A percentile compares a stretch with the other conserved stretches of the same genome.
phyloP scores from a whole-genome alignment of 208 protist species.

The Trypanosoma mega region DNA sequence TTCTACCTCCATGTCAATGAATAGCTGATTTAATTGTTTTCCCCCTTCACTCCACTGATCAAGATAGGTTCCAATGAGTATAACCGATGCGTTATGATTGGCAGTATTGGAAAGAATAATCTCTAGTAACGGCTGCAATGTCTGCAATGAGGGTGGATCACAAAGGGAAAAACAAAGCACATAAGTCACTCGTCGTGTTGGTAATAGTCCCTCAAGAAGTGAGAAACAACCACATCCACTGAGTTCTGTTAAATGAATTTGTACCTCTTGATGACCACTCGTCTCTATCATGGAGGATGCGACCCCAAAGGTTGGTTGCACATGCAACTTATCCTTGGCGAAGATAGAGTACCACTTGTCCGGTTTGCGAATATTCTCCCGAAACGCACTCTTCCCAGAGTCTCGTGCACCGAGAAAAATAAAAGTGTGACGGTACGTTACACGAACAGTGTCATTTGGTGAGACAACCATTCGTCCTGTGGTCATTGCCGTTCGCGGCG shows the following conservation, averaged over 20 bases:
- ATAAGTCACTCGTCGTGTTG: constrained; percentile 66
- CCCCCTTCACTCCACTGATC: constrained; percentile 3
- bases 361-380: constrained; percentile 51
- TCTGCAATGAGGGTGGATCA: constrained; percentile 32
- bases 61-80: constrained; percentile 47
- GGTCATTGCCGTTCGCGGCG: constrained; percentile 4
- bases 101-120: constrained; percentile 66
- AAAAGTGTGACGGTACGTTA: constrained; percentile 70
- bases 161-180: constrained; percentile 73
- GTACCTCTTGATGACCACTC: constrained; percentile 18
- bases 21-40: constrained; percentile 23
- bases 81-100: constrained; percentile 21
- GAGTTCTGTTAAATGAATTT: constrained; percentile 63
- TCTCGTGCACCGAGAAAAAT: constrained; percentile 56
- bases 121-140: constrained; percentile 53
- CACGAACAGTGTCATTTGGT: constrained; percentile 21
- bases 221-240: constrained; percentile 66
- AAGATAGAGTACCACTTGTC: constrained; percentile 54
- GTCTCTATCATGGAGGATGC: constrained; percentile 17
- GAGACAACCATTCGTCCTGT: constrained; percentile 3
- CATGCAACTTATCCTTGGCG: constrained; percentile 17
- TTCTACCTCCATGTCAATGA: constrained; percentile 60
- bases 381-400: constrained; percentile 56
- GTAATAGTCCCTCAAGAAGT: constrained; percentile 56
- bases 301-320: constrained; percentile 30